Base-by-base conservation (phyloP, 2,329 filamentous ascomycete species). In the Cytospora chrysosperma region DNA sequence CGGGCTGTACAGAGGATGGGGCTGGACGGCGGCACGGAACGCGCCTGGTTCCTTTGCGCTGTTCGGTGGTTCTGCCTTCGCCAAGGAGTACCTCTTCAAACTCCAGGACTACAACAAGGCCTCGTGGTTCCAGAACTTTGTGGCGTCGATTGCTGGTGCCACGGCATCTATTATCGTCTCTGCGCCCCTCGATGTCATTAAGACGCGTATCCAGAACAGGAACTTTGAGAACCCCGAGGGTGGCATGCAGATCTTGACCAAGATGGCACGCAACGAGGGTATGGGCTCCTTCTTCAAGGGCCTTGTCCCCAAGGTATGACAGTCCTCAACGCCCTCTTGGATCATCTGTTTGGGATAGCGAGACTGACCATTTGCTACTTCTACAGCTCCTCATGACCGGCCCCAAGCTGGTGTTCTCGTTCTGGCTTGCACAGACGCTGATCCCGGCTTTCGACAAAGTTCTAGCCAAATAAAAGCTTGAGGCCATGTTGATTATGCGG, bases 191-290 rank as follows among this genome's bases (percentile, higher is more conserved):
- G 94, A 98, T 75, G 94, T 98, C 70, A 95, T 98, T 85, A 98
- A 98, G 86, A 97, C 94, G 65, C 88, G 94, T 73, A 97, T 98
- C 72, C 94, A 98, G 81, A 98, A 98, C 85, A 88, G 91, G 74
- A 98, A 99, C 83, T 99, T 99, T 72, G 95, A 99, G 68, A 95
- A 97, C 82, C 94, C 94, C 65, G 93, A 98, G 82, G 90, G 90
- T 70, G 95, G 95, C 51, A 92, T 97, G 85, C 87, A 87, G 73
- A 98, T 99, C 71, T 81, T 99, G 67, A 85, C 87, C 68, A 96
- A 93, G 76, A 99, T 99, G 95, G 86, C 91, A 68, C 91, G 88
- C 82, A 87, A 97, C 71, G 95, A 99, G 79, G 95, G 94, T 26
- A 75, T 89, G 64, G 81, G 84, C 19, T 89, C 90, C 72, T 98